A percentile compares a stretch with the other conserved stretches of the same genome.
Conservation (phyloP, 495 filamentous ascomycete genomes). For the Cercophora sp. region DNA sequence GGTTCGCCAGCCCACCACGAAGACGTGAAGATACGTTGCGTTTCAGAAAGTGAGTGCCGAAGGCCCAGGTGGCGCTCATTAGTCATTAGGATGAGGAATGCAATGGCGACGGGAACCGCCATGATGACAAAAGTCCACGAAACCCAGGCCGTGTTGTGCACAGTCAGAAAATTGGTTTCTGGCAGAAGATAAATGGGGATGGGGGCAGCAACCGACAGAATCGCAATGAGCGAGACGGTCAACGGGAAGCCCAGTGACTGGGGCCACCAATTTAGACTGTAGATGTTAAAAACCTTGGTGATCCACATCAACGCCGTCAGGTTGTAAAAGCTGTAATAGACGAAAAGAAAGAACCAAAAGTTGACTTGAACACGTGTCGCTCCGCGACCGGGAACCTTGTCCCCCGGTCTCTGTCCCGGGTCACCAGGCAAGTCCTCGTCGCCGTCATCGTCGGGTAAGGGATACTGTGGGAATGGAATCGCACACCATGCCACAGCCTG, state of each 20-base stretch:
- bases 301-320: slow-evolving; percentile 61
- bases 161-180: slow-evolving; percentile 42
- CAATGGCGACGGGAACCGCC: slow-evolving; percentile 58
- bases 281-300: slow-evolving; percentile 65
- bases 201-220: slow-evolving; percentile 49
- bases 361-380: slow-evolving; percentile 56
- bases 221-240: slow-evolving; percentile 53
- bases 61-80: slow-evolving; percentile 54
- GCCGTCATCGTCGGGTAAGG: slow-evolving; percentile 35
- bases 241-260: slow-evolving; percentile 53
- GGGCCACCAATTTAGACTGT: slow-evolving; percentile 64
- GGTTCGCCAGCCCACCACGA: slow-evolving; percentile 56
- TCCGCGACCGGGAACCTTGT: slow-evolving; percentile 55
- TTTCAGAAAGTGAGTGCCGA: slow-evolving; percentile 54
- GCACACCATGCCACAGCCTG: slow-evolving; percentile 60
- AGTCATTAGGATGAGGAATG: slow-evolving; percentile 55
- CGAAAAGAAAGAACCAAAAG: slow-evolving; percentile 64
- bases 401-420: slow-evolving; percentile 23
- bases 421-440: slow-evolving; percentile 21
- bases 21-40: slow-evolving; percentile 59
- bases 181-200: slow-evolving; percentile 55
- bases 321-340: slow-evolving; percentile 65
- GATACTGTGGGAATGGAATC: slow-evolving; percentile 60
- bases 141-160: slow-evolving; percentile 61
- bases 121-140: slow-evolving; percentile 62